phyloP scores from a whole-genome alignment of 768 basidiomycete species.

The Russula griseocarnosa region DNA sequence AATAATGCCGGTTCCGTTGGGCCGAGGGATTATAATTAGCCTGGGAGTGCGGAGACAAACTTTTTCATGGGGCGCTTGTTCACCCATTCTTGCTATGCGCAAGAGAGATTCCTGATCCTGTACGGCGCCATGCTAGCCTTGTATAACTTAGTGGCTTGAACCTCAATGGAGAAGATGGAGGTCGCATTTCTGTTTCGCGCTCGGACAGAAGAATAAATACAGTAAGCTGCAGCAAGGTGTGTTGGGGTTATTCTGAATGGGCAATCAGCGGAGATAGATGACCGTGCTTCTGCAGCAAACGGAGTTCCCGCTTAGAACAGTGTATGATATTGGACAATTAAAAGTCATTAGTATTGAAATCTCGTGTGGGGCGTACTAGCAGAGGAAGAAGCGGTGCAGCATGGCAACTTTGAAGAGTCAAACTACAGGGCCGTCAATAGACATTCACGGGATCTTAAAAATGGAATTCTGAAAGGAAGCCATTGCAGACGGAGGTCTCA shows the following conservation, averaged over 20 bases:
- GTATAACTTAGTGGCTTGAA: background rate
- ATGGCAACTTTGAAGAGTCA: background rate
- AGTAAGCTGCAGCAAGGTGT: background rate
- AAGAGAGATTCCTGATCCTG: background rate
- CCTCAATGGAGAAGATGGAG: background rate
- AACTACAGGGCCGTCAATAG: background rate
- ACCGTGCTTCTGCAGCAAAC: background rate
- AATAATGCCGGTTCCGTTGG: background rate
- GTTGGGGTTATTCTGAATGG: background rate
- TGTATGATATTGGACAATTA: background rate
- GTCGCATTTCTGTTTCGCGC: background rate
- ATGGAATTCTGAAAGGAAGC: slow-evolving; percentile 1
- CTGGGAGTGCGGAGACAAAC: slow-evolving; percentile 1
- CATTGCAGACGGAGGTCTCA: background rate
- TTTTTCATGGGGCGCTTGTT: background rate
- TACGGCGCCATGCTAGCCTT: background rate
- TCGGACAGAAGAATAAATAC: background rate
- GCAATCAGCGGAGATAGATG: background rate
- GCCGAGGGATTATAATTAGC: slow-evolving; percentile 7
- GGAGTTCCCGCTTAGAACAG: background rate
- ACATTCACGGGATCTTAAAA: background rate
- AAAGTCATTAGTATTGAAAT: background rate
- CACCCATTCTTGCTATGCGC: slow-evolving; percentile 1
- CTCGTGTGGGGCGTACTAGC: background rate
- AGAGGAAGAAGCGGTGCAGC: background rate